Conservation (phyloP, 352 stramenopile species). For the Phytophthora foliorum region DNA sequence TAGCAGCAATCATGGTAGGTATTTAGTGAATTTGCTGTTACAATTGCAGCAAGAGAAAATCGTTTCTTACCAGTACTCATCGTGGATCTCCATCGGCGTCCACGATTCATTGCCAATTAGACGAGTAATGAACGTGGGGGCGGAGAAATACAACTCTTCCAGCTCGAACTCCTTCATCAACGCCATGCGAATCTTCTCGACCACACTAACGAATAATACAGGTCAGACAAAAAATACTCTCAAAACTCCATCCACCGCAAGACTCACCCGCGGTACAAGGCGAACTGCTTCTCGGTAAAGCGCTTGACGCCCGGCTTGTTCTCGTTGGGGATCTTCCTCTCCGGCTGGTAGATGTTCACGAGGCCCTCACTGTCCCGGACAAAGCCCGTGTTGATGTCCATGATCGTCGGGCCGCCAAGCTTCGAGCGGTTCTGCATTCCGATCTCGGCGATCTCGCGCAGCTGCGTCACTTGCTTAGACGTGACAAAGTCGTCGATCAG, state of each 20-base stretch:
- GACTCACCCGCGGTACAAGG: constrained; percentile 74
- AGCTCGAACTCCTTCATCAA: constrained; percentile 87
- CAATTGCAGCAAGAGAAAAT: neutral
- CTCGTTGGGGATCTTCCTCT: constrained; percentile 44
- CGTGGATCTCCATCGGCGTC: constrained; percentile 83
- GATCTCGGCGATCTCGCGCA: constrained; percentile 85
- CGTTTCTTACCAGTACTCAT: constrained; percentile 89
- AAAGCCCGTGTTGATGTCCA: constrained; percentile 93
- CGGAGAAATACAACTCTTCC: constrained; percentile 91
- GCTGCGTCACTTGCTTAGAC: constrained; percentile 65
- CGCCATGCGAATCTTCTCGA: constrained; percentile 81
- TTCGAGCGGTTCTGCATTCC: constrained; percentile 82
- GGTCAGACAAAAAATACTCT: neutral
- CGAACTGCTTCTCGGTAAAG: constrained; percentile 88
- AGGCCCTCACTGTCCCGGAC: constrained; percentile 88
- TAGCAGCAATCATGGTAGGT: constrained; percentile 11
- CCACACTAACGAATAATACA: constrained; percentile 49
- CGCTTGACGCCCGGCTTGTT: constrained; percentile 52
- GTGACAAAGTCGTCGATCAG: constrained; percentile 82
- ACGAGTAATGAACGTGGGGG: constrained; percentile 94
- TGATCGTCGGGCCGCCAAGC: constrained; percentile 91
- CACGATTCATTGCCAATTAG: constrained; percentile 89
- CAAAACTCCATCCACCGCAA: neutral
- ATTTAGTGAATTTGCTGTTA: neutral
- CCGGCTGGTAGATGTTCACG: constrained; percentile 91